Conservation (phyloP, 345 rosid genomes). For the Jatropha curcas region DNA sequence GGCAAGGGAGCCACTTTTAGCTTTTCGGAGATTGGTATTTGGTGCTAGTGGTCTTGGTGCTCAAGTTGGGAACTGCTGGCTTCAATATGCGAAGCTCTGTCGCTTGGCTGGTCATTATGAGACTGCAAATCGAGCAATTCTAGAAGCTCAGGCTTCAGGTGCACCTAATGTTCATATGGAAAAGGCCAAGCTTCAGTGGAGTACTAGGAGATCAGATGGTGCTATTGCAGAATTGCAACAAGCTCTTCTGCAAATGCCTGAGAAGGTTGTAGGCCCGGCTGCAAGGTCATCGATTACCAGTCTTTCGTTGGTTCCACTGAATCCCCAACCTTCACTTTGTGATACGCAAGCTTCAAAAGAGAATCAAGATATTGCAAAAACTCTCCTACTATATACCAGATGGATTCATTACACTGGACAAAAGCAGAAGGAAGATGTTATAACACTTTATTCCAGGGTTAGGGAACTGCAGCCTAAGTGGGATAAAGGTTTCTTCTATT, state of each 20-base stretch:
- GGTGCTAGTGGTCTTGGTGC: slow-evolving; percentile 78
- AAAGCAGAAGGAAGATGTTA: slow-evolving; percentile 94
- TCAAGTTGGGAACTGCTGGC: slow-evolving; percentile 95
- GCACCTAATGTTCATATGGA: slow-evolving; percentile 89
- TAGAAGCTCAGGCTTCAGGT: slow-evolving; percentile 92
- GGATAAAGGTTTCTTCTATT: slow-evolving; percentile 93
- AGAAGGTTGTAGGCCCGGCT: slow-evolving; percentile 71
- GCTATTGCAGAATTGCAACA: slow-evolving; percentile 91
- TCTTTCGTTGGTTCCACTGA: slow-evolving; percentile 68
- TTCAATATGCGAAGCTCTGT: slow-evolving; percentile 96
- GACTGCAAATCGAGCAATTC: slow-evolving; percentile 87
- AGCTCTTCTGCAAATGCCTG: slow-evolving; percentile 85
- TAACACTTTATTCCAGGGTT: slow-evolving; percentile 79
- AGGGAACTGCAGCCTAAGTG: slow-evolving; percentile 83
- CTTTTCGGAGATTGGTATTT: slow-evolving; percentile 85
- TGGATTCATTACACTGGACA: slow-evolving; percentile 95
- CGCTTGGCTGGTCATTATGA: slow-evolving; percentile 97
- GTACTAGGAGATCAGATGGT: slow-evolving; percentile 81
- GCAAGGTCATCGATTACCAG: slow-evolving; percentile 69
- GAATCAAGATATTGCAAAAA: slow-evolving; percentile 76
- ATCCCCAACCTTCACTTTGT: slow-evolving; percentile 53
- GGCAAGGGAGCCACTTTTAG: slow-evolving; percentile 96
- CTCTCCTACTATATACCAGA: slow-evolving; percentile 85
- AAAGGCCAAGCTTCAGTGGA: slow-evolving; percentile 97
- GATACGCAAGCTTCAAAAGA: slow-evolving; percentile 61